Conservation (phyloP, 2,329 filamentous ascomycete species). For the Cladophialophora psammophila region DNA sequence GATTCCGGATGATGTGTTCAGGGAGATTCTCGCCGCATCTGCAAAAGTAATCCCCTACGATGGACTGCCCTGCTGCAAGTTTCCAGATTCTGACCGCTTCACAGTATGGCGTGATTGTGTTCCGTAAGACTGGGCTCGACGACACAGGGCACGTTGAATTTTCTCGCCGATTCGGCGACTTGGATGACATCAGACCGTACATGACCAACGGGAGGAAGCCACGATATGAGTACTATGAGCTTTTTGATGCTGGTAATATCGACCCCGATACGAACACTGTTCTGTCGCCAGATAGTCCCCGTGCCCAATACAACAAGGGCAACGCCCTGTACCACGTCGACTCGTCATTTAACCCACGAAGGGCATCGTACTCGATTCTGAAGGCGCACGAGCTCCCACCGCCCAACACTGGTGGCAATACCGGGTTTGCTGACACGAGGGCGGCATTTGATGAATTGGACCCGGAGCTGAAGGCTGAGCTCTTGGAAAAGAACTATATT, state of each 20-base stretch:
- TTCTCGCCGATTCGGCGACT: slow-evolving; percentile 34
- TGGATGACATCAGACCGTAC: slow-evolving; percentile 58
- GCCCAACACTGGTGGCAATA: slow-evolving; percentile 57
- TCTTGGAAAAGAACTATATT: slow-evolving; percentile 54
- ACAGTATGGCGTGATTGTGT: slow-evolving; percentile 36
- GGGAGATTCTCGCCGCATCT: slow-evolving; percentile 46
- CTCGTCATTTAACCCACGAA: slow-evolving; percentile 62
- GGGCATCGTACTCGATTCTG: slow-evolving; percentile 61
- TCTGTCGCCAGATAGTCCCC: slow-evolving; percentile 47
- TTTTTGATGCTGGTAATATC: slow-evolving; percentile 67
- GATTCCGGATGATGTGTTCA: slow-evolving; percentile 45
- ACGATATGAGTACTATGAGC: slow-evolving; percentile 58
- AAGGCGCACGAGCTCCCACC: slow-evolving; percentile 60
- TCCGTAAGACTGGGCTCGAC: slow-evolving; percentile 34
- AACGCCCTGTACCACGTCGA: slow-evolving; percentile 65
- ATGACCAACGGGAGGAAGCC: slow-evolving; percentile 54
- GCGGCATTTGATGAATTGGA: slow-evolving; percentile 59
- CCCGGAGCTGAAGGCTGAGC: slow-evolving; percentile 45
- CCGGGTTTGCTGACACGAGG: slow-evolving; percentile 62
- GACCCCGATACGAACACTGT: slow-evolving; percentile 55
- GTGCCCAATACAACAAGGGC: slow-evolving; percentile 44
- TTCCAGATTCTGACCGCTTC: slow-evolving; percentile 54
- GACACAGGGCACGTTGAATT: slow-evolving; percentile 34
- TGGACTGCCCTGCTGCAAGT: not conserved
- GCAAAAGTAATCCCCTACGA: slow-evolving; percentile 45